Percentiles rank a stretch among this genome's conserved stretches.
Conservation (phyloP, 1,284 basidiomycete genomes). For the Puccinia brachypodii region DNA sequence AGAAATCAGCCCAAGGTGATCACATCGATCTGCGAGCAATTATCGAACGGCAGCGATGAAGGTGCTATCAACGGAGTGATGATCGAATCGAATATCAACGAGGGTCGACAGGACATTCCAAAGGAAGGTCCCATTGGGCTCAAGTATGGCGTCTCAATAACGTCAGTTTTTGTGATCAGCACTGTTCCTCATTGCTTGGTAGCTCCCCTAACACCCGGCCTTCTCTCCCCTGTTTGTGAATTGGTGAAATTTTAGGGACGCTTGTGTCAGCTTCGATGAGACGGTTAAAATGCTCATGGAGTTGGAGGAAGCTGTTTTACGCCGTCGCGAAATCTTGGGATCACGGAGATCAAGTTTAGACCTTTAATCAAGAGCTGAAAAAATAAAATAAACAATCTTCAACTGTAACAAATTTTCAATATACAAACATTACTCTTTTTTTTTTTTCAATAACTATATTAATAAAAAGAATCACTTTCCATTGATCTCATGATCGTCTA, state of each 20-base stretch:
- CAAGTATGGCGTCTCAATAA: slow-evolving; percentile 57
- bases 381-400: too few species aligned
- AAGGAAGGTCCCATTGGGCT: slow-evolving; percentile 55
- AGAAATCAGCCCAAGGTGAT: slow-evolving; percentile 62
- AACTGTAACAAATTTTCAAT: too few species aligned
- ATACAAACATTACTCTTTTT: too few species aligned
- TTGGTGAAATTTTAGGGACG: slow-evolving; percentile 56
- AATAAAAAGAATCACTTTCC: too few species aligned
- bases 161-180: slow-evolving; percentile 52
- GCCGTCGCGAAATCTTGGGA: slow-evolving; percentile 18
- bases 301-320: slow-evolving; percentile 54
- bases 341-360: background rate
- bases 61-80: slow-evolving; percentile 81
- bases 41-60: slow-evolving; percentile 70
- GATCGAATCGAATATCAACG: slow-evolving; percentile 91
- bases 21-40: slow-evolving; percentile 73
- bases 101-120: slow-evolving; percentile 57
- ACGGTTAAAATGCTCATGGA: slow-evolving; percentile 61
- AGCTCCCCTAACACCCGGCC: slow-evolving; percentile 65
- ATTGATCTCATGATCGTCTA: too few species aligned
- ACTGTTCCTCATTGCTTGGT: background rate
- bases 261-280: slow-evolving; percentile 86
- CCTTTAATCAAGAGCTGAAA: background rate
- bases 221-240: background rate
- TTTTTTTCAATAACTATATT: too few species aligned